Evolutionary conservation across 495 filamentous ascomycete genomes (phyloP), one percentile per base, ranked within the genome.

Genomic region (Tuber magnatum): DNA sequence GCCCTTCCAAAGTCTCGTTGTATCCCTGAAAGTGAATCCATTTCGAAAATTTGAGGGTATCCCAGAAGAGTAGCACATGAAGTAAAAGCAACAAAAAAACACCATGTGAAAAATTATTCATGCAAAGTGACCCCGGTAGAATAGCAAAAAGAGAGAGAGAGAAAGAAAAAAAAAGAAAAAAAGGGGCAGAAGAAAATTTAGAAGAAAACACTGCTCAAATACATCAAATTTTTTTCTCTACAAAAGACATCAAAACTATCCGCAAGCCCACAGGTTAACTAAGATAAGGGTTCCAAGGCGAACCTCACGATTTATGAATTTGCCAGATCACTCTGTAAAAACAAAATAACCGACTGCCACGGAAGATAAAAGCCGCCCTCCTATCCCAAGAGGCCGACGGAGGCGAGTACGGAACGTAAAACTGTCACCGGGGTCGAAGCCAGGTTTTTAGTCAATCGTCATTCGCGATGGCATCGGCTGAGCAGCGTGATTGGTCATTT

Each of bases 361-460:
- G 73, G 72, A 79, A 73, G 70, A 75, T 79, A 72, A 74, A 68
- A 79, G 78, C 70, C 51, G 18, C 44, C 68, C 68, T 48, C 77
- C 74, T 75, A 75, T 69, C 56, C 69, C 69, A 46, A 71, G 56
- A 43, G 32, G 56, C 51, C 51, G 76, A 78, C 65, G 44, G 28
- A 56, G 44, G 65, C 51, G 32, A 71, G 76, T 77, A 18, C 43
- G 43, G 72, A 51, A 56, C 65, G 68, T 61, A 76, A 65, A 68
- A 38, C 28, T 69, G 38, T 44, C 46, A 51, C 28, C 28, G 56
- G 56, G 28, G 14, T 65, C 12, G 56, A 35, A 65, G 56, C 32
- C 16, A 65, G 20, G 10, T 70, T 69, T 79, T 85, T 85, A 97
- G 85, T 97, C 94, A 83, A 97, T 97, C 77, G 91, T 93, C 94